Base-by-base conservation (phyloP, 345 rosid species). In the Erysimum cheiranthoides region DNA sequence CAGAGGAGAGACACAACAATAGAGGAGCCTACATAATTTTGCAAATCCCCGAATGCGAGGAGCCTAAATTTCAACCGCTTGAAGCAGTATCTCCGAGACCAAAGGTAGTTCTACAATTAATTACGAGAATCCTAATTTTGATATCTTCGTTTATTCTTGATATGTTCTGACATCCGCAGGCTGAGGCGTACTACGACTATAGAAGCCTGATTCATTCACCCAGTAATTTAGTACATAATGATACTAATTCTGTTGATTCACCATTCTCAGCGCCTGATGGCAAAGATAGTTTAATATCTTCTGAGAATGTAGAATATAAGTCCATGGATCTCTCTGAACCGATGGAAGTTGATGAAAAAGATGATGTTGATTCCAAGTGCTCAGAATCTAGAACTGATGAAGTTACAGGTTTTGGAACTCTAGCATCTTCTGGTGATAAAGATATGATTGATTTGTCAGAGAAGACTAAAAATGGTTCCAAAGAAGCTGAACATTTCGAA, bases 81-180 rank as follows among this genome's bases (percentile, higher is more conserved):
- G 79, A 79, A 61, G 82, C 82, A 61, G 81, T 72, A 42, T 43
- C 82, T 69, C 75, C 75, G 28, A 73, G 74, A 54, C 82, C 82
- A 56, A 79, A 79, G 82, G 82, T 79, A 68, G 6, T 68, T 62
- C 27, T 43, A 66, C 46, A 68, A 28, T 39, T 53, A 17, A 40
- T 61, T 43, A 54, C 14, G 36, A 51, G 34, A 62, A 28, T 73
- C 39, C 56, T 47, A 16, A 35, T 50, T 12, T 66, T 59, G n/a
- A 62, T 54, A 38, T 54, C 67, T 61, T 18, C 30, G 40, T 61
- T 68, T 61, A 43, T 61, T 52, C 58, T 68, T 68, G 38, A 68
- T 68, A 25, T 61, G 70, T 62, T 67, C 45, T 73, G 30, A 8
- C 43, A 39, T 79, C 18, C 39, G 17, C 78, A 79, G 82, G 82